These are phyloP conservation scores for Coemansia sp. DNA, from an alignment of 192 early-diverging fungal genomes.

Conservation along the genomic window DNA sequence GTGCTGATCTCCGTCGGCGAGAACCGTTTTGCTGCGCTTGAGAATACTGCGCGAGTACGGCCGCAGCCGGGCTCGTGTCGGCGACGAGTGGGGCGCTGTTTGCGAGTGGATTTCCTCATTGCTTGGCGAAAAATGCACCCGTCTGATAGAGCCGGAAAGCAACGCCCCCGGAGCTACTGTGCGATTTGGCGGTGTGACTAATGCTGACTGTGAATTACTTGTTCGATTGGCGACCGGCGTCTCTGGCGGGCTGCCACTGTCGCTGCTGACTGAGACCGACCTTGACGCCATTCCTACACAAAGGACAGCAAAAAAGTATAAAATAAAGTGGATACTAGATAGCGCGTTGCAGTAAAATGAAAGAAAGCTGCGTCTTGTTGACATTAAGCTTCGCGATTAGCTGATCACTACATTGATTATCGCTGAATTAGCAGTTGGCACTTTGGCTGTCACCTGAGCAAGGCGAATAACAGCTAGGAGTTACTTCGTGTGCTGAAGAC, in stretches of 20 bases:
- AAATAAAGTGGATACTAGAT: not conserved
- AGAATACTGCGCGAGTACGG: slow-evolving; percentile 38
- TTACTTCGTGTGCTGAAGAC: not conserved
- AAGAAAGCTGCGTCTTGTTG: not conserved
- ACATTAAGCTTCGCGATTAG: too few species aligned
- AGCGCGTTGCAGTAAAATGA: not conserved
- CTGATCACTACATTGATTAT: too few species aligned
- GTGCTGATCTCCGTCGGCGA: not conserved
- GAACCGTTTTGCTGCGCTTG: slow-evolving; percentile 11
- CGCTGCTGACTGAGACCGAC: not conserved
- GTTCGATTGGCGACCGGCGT: slow-evolving; percentile 3
- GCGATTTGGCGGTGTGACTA: slow-evolving; percentile 8
- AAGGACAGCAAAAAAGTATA: not conserved
- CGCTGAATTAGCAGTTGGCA: too few species aligned
- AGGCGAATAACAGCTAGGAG: not conserved
- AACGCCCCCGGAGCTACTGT: not conserved
- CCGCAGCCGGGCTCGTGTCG: slow-evolving; percentile 28
- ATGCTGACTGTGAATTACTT: not conserved
- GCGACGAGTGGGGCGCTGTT: slow-evolving; percentile 44
- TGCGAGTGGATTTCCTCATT: slow-evolving; percentile 36
- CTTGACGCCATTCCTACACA: slow-evolving; percentile 3
- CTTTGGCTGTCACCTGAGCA: not conserved
- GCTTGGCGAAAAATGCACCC: slow-evolving; percentile 45
- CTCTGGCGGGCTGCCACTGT: not conserved
- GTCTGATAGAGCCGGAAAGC: slow-evolving; percentile 14